Base-by-base conservation (phyloP, 176 grass and related monocot genomes). In the Cenchrus americanus region DNA sequence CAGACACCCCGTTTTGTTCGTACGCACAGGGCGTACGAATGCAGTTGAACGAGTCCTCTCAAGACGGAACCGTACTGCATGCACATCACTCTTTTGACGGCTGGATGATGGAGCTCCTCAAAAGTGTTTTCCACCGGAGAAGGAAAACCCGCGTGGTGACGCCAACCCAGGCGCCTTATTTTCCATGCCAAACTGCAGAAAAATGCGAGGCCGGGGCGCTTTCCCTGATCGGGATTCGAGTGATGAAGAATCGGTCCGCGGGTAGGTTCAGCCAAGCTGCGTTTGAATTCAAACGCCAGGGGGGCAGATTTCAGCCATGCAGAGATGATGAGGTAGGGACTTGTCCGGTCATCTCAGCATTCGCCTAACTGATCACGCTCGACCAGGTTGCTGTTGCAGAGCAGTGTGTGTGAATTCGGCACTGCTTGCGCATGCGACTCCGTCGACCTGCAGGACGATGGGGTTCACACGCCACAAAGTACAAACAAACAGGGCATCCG, bases 121-220 rank as follows among this genome's bases (percentile, higher is more conserved):
- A 21, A 59, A 63, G 1, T 24, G 37, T 0, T 52, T 46, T 62
- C 44, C 53, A 77, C 18, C 6, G 23, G 62, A 43, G 24, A 32
- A 69, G 18, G 53, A 62, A 81, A 50, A 7, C 1, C 9, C 30
- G 55, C 58, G 24, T 1, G 14, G 37, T 48, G 48, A 22, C 17
- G 63, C 30, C 79, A 53, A 82, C 69, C 12, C 10, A 21, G 69
- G 21, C 63, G 62, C 71, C 42, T 0, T 0, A 77, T n/a, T 71
- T 78, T 78, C 57, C 22, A 55, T 5, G 80, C 74, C 86, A 65
- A 88, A 65, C 74, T 12, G 2, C 22, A 21, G 66, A 83, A 79
- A 79, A 73, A 77, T n/a, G 18, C 53, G 1, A 40, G 9, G 51
- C 3, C 2, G 3, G 55, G 3, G 19, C 21, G 34, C 8, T 73